phyloP scores from a whole-genome alignment of 2,329 filamentous ascomycete genomes.

The Penicillium paneum region DNA sequence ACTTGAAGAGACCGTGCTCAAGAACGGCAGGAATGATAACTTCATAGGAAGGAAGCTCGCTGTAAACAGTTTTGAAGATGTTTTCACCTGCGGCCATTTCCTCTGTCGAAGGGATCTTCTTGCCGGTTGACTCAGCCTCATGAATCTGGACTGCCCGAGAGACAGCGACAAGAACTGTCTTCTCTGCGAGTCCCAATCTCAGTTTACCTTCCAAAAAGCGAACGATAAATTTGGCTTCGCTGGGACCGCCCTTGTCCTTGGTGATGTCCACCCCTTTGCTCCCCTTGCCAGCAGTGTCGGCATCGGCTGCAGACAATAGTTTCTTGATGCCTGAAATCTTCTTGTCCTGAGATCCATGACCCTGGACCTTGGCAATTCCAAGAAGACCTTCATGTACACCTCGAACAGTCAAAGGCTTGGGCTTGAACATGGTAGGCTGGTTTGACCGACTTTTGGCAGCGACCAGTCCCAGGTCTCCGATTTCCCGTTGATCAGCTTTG shows the following conservation, averaged over 20 bases:
- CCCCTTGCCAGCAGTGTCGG: conserved; percentile 66
- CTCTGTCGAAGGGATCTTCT: conserved; percentile 66
- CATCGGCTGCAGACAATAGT: conserved; percentile 83
- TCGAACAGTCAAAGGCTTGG: conserved; percentile 80
- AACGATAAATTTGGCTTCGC: conserved; percentile 91
- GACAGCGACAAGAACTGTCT: conserved; percentile 82
- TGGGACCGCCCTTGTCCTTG: conserved; percentile 88
- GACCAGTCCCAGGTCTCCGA: conserved; percentile 90
- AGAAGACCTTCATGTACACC: conserved; percentile 87
- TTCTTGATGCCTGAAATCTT: conserved; percentile 98
- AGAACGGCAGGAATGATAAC: conserved; percentile 89
- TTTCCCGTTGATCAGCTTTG: conserved; percentile 93
- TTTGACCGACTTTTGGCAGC: conserved; percentile 93
- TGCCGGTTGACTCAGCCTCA: conserved; percentile 67
- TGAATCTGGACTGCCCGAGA: conserved; percentile 85
- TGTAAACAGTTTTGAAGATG: conserved; percentile 86
- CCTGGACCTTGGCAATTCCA: conserved; percentile 79
- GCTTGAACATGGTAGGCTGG: conserved; percentile 98
- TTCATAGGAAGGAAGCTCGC: conserved; percentile 92
- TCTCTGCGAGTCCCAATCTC: conserved; percentile 85
- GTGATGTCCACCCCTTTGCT: conserved; percentile 69
- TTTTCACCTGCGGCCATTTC: conserved; percentile 81
- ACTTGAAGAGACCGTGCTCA: conserved; percentile 76
- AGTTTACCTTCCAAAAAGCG: conserved; percentile 94
- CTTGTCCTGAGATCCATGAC: conserved; percentile 80